These are phyloP conservation scores for Ambrosia artemisiifolia DNA, from an alignment of 129 eudicot genomes.

Conservation along the genomic window DNA sequence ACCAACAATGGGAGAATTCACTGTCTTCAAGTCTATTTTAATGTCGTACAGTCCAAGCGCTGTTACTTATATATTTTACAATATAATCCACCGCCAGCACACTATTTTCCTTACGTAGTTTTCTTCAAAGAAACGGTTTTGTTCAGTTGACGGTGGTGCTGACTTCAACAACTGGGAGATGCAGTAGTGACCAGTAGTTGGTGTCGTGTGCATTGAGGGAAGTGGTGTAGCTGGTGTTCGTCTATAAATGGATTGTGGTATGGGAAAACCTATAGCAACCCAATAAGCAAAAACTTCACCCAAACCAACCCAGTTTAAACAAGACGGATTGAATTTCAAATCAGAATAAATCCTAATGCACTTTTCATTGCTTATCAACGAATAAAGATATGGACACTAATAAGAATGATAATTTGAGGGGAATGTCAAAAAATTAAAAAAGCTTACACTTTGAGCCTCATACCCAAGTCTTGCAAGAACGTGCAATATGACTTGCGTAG, in stretches of 20 bases:
- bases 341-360: neutral
- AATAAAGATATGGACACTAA: neutral
- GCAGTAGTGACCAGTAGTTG: too few relatives aligned
- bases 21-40: neutral
- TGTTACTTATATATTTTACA: too few relatives aligned
- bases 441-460: conserved; percentile 96
- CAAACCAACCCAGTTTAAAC: neutral
- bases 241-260: too few relatives aligned
- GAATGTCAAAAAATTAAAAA: neutral
- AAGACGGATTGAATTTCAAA: too few relatives aligned
- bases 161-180: too few relatives aligned
- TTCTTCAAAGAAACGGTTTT: too few relatives aligned
- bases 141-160: too few relatives aligned
- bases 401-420: neutral
- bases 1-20: neutral
- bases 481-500: conserved; percentile 91
- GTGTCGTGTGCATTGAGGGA: too few relatives aligned
- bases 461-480: conserved; percentile 91
- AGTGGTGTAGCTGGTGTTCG: too few relatives aligned
- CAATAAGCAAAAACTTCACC: neutral
- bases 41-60: neutral
- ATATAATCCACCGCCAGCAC: too few relatives aligned
- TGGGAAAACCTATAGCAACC: too few relatives aligned
- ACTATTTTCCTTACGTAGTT: too few relatives aligned
- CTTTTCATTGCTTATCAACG: neutral